Evolutionary conservation across 2,329 filamentous ascomycete species (phyloP).

Genomic region (Sclerotinia borealis): DNA sequence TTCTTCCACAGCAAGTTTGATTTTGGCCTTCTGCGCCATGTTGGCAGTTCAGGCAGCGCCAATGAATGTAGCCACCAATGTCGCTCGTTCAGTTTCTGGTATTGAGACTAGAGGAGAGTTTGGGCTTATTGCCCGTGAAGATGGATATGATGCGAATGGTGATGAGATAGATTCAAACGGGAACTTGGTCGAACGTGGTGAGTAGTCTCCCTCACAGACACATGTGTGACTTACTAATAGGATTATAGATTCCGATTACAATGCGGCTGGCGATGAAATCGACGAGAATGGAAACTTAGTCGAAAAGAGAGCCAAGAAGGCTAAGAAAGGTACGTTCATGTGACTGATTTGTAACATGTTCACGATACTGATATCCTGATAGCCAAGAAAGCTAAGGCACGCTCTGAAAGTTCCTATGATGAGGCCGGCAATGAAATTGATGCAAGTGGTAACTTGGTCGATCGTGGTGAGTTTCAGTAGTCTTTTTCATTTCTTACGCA

Average conservation of each 20-base stretch:
- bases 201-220: not conserved
- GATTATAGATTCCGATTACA: not conserved
- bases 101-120: constrained; percentile 4
- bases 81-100: constrained; percentile 9
- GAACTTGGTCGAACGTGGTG: not conserved
- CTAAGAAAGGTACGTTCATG: too few species aligned
- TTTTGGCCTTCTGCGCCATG: constrained; percentile 25
- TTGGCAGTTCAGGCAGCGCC: constrained; percentile 24
- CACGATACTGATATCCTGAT: too few species aligned
- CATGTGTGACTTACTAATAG: not conserved
- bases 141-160: not conserved
- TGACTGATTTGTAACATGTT: too few species aligned
- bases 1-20: constrained; percentile 23
- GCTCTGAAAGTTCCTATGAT: not conserved
- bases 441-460: not conserved
- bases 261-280: constrained; percentile 2
- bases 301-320: not conserved
- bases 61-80: constrained; percentile 1
- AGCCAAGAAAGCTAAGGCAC: not conserved
- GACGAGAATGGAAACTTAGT: constrained; percentile 1
- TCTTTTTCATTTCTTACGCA: too few species aligned
- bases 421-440: not conserved
- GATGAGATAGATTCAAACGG: constrained; percentile 1
- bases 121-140: not conserved
- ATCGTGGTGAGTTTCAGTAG: not conserved